Base-by-base conservation (phyloP, 495 filamentous ascomycete genomes). In the Stereocaulon alpinum region DNA sequence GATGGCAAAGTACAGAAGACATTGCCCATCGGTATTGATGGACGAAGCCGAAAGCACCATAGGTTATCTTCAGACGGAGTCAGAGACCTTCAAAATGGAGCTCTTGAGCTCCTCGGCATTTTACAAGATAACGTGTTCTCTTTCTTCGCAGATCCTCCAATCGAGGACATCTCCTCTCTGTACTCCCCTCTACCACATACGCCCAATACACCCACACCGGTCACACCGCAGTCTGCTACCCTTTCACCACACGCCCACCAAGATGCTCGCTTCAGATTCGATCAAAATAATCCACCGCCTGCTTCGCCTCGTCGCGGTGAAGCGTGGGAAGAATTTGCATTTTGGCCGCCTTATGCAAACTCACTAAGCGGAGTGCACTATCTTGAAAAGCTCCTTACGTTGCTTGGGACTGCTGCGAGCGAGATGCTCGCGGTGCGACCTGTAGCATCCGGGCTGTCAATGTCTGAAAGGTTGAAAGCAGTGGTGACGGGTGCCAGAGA, bases 321-420 rank as follows among this genome's bases (percentile, higher is more conserved):
- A 66, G 63, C 85, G 6, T 91, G 91, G 88, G 94, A 97, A 70
- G 91, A 87, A 48, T 96, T 86, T 73, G 92, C 93, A 1, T 98
- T 98, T 72, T 96, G 94, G 88, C 90, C 94, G 2, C 93, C 93
- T 0, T 85, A 86, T 64, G 86, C 90, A 6, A 97, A 96, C 66
- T 90, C 91, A 0, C 71, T 98, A 17, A 89, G 90, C 62, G 91
- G 86, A 10, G 85, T 90, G 7, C 80, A 94, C 68, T 96, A 96
- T 64, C 79, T 98, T 14, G 77, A 82, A 42, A 88, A 86, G 69
- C 85, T 93, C 63, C 77, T 96, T 9, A 77, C 80, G 4, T 75
- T 94, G 15, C 80, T 96, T 20, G 91, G 91, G 20, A 84, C 81
- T 2, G 93, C 90, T 1, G 90, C 91, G 0, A 85, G 86, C 50